phyloP scores from a whole-genome alignment of 805 yeast genomes.

The Myxozyma melibiosi region DNA sequence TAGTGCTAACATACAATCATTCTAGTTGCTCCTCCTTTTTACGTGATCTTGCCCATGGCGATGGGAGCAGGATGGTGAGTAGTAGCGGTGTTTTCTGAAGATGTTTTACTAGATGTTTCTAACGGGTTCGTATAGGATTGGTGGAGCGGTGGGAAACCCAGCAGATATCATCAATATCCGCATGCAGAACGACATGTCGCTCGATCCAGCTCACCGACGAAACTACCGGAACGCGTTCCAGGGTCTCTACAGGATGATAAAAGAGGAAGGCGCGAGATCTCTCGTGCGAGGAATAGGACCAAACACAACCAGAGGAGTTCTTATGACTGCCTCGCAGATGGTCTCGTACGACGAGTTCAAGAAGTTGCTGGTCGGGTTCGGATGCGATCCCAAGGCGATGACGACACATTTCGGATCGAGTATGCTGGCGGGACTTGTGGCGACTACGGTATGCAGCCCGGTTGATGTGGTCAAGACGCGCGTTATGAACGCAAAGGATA shows the following conservation, averaged over 20 bases:
- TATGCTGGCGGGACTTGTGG: conserved; percentile 79
- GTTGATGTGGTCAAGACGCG: conserved; percentile 89
- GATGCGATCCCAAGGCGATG: conserved; percentile 60
- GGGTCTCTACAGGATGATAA: conserved; percentile 62
- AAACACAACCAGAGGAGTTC: conserved; percentile 74
- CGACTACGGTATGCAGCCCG: conserved; percentile 90
- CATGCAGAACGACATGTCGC: conserved; percentile 83
- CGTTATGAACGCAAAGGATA: conserved; percentile 64
- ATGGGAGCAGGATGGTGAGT: conserved; percentile 74
- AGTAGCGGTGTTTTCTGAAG: neutral
- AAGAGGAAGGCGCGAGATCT: conserved; percentile 61
- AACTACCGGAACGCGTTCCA: conserved; percentile 77
- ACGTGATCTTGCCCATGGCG: conserved; percentile 68
- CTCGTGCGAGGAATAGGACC: conserved; percentile 77
- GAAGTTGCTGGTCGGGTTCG: conserved; percentile 53
- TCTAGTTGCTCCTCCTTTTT: conserved; percentile 55
- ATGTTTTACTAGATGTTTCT: neutral
- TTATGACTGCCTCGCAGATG: conserved; percentile 90
- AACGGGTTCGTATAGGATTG: conserved; percentile 44
- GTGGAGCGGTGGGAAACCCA: conserved; percentile 87
- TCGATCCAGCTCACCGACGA: conserved; percentile 66
- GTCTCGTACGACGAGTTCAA: conserved; percentile 84
- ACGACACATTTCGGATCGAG: conserved; percentile 79
- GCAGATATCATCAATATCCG: conserved; percentile 72
- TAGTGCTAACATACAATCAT: no score